Evolutionary conservation across 2,329 filamentous ascomycete genomes (phyloP), one percentile per base, ranked within the genome.

Genomic region (Acrocalymma vagum): DNA sequence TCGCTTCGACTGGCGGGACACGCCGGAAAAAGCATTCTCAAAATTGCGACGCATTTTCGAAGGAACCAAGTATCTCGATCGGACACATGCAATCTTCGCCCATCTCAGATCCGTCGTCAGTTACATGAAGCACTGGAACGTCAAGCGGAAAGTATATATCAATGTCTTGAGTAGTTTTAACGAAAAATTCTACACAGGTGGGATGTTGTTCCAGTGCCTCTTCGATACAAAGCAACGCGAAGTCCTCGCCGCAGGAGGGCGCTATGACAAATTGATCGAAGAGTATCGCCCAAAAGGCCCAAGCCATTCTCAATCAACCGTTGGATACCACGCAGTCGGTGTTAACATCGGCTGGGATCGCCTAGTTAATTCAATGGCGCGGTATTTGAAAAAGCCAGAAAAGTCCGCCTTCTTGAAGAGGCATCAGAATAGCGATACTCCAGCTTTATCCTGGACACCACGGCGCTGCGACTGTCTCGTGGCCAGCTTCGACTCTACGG

Each of bases 311-410:
- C 81, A 63, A 14, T 37, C 53, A 6, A 50, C 47, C 7, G 47
- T 47, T 3, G 53, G 69, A 3, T 83, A 84, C 14, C 90, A 95
- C 63, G 93, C 90, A 5, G 94, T 97, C 9, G 94, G 95, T 1
- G 93, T 97, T 63, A 95, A 91, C 60, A 75, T 97, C 26, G 88
- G 88, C 16, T 95, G 92, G 84, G 92, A 96, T 58, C 84, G 87
- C 42, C 76, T 96, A 4, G 85, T 86, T 6, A 82, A 82, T 26
- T 77, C 78, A 1, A 83, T 89, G 63, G 60, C 58, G 9, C 77
- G 78, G 22, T 78, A 79, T 51, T 62, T 81, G 9, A 77, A 77
- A 46, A 72, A 71, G 17, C 60, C 69, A 9, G 63, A 71, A 17
- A 80, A 76, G 41, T 60, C 63, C 1, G 46, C 68, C 3, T 88